Evolutionary conservation across 306 rosid species (phyloP).

Genomic region (Vigna reflexopilosa): DNA sequence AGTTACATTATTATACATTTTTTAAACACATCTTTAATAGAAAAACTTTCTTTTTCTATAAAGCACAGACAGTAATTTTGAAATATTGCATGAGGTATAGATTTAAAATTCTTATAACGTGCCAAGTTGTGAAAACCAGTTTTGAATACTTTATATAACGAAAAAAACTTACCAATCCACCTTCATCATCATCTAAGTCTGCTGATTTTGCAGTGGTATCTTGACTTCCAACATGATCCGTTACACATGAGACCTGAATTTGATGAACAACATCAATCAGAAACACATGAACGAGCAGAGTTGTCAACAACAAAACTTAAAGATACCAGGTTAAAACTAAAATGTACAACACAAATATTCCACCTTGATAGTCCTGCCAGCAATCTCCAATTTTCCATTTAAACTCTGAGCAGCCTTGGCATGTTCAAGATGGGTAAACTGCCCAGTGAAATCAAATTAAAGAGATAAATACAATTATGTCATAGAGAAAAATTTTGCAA

Average conservation of each 20-base stretch:
- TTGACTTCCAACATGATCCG: slow-evolving; percentile 91
- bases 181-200: slow-evolving; percentile 96
- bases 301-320: slow-evolving; percentile 17
- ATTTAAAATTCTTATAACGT: neutral
- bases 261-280: slow-evolving; percentile 31
- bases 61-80: slow-evolving; percentile 9
- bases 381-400: slow-evolving; percentile 95
- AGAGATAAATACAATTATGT: slow-evolving; percentile 26
- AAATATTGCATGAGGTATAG: neutral
- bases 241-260: slow-evolving; percentile 88
- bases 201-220: slow-evolving; percentile 86
- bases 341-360: slow-evolving; percentile 22
- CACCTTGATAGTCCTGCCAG: slow-evolving; percentile 95
- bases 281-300: slow-evolving; percentile 29
- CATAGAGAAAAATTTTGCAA: slow-evolving; percentile 10
- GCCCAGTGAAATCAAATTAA: slow-evolving; percentile 42
- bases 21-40: neutral
- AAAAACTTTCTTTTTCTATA: neutral
- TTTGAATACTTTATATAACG: neutral
- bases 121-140: neutral
- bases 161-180: slow-evolving; percentile 85
- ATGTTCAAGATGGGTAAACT: slow-evolving; percentile 98
- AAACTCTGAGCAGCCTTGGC: slow-evolving; percentile 97
- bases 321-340: slow-evolving; percentile 13
- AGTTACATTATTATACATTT: neutral